These are phyloP conservation scores for Ogataea allantospora DNA, from an alignment of 805 yeast species.

Conservation along the genomic window DNA sequence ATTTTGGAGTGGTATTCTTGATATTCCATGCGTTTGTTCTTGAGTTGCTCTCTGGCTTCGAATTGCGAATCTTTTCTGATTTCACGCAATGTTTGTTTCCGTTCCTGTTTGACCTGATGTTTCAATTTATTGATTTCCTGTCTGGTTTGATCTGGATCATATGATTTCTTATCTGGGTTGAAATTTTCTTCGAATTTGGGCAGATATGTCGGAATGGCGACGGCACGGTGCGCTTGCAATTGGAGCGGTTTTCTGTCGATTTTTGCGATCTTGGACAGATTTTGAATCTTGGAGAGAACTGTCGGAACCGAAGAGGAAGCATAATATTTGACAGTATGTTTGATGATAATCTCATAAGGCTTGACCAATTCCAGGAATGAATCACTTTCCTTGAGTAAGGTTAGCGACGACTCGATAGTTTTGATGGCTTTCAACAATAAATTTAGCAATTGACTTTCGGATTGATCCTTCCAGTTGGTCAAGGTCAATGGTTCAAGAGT, in stretches of 20 bases:
- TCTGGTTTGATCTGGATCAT: constrained; percentile 78
- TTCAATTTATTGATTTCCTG: constrained; percentile 81
- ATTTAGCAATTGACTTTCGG: constrained; percentile 23
- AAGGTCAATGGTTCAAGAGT: constrained; percentile 11
- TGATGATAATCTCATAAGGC: constrained; percentile 46
- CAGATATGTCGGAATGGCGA: constrained; percentile 79
- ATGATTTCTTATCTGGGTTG: constrained; percentile 92
- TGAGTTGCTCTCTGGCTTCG: constrained; percentile 80
- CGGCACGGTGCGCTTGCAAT: constrained; percentile 78
- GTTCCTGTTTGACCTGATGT: constrained; percentile 86
- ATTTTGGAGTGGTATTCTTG: constrained; percentile 85
- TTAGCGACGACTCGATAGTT: constrained; percentile 33
- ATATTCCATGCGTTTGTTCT: constrained; percentile 71
- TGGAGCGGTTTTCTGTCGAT: constrained; percentile 66
- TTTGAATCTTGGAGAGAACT: constrained; percentile 45
- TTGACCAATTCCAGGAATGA: constrained; percentile 58
- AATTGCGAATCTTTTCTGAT: constrained; percentile 86
- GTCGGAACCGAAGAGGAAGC: constrained; percentile 36
- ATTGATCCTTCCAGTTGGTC: constrained; percentile 13
- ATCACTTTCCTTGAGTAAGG: constrained; percentile 59
- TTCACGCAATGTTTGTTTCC: constrained; percentile 83
- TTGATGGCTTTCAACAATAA: constrained; percentile 36
- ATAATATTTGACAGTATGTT: constrained; percentile 37
- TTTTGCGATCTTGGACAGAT: constrained; percentile 45
- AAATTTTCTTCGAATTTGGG: constrained; percentile 95